Evolutionary conservation across 2,329 filamentous ascomycete genomes (phyloP), one percentile per base, ranked within the genome.

Genomic region (Nemania sp.): DNA sequence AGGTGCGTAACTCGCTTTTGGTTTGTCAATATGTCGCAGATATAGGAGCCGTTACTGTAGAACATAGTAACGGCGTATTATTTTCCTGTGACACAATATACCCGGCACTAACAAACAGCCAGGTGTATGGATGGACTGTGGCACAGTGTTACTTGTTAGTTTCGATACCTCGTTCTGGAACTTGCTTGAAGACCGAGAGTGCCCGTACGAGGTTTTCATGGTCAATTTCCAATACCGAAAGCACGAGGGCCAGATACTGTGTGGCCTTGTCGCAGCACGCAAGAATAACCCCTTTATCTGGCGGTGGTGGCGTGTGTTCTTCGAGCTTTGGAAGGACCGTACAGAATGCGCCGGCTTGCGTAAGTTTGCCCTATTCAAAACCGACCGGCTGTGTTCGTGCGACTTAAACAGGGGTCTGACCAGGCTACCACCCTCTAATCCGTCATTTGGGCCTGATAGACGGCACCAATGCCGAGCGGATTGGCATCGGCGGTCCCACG

Each of bases 81-180:
- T n/a, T n/a, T n/a, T n/a, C n/a, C n/a, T n/a, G n/a, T n/a, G n/a
- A n/a, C n/a, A n/a, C n/a, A n/a, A n/a, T n/a, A 5, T 3, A 39
- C 35, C 15, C 35, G 12, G 15, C 3, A 12, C 35, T 39, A 11
- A 34, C 13, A 12, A 35, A 32, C n/a, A 39, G 45, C 17, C 9
- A 51, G 56, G 56, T 9, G 49, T 59, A 2, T 59, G 49, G 56
- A 37, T 54, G 40, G 56, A 54, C 29, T 25, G 21, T 18, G 56
- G 34, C 15, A 53, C 35, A 6, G 20, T 59, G 34, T 20, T 58
- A 10, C 25, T 59, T 21, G 32, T 21, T 5, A 54, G 34, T 25
- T 54, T 59, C 15, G 56, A 59, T n/a, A 21, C 48, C 43, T 48
- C 49, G 9, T 54, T 48, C 43, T 59, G 50, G 57, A 48, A 49